A percentile compares a stretch with the other conserved stretches of the same genome.
These are phyloP conservation scores for Volutella citrinella DNA, from an alignment of 2,329 filamentous ascomycete genomes.

Conservation along the genomic window DNA sequence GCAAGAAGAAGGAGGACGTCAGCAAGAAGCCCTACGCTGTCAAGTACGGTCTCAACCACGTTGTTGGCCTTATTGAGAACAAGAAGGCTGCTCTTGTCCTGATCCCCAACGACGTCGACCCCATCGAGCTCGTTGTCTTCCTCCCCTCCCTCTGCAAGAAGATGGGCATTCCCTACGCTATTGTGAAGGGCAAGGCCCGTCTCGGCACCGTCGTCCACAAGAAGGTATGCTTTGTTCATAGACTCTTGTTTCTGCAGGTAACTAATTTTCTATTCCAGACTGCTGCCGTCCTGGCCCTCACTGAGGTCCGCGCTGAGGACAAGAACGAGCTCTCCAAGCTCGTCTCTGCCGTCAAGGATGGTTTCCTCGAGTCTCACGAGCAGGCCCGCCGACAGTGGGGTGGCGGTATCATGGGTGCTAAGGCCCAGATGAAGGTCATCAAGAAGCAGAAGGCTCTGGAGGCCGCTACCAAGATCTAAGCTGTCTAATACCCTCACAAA, in stretches of 20 bases:
- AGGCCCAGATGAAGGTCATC: slow-evolving; percentile 73
- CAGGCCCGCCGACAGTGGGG: slow-evolving; percentile 92
- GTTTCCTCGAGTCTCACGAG: slow-evolving; percentile 95
- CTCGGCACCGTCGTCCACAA: slow-evolving; percentile 99
- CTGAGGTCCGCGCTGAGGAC: slow-evolving; percentile 96
- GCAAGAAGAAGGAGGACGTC: slow-evolving; percentile 99
- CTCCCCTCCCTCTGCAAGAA: slow-evolving; percentile 98
- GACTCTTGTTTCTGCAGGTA: slow-evolving; percentile 3
- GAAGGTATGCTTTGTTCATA: slow-evolving; percentile 62
- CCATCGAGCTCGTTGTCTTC: slow-evolving; percentile 99
- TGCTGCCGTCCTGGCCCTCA: slow-evolving; percentile 90
- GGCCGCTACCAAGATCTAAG: slow-evolving; percentile 95
- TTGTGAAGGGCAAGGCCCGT: slow-evolving; percentile 99
- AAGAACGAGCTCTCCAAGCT: slow-evolving; percentile 98
- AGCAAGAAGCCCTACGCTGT: slow-evolving; percentile 99
- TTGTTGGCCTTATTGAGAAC: slow-evolving; percentile 95
- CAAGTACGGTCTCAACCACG: slow-evolving; percentile 99
- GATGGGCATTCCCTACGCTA: slow-evolving; percentile 99
- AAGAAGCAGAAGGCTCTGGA: slow-evolving; percentile 97
- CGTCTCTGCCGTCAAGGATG: slow-evolving; percentile 93
- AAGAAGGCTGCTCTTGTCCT: slow-evolving; percentile 99
- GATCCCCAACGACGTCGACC: slow-evolving; percentile 99
- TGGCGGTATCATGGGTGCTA: slow-evolving; percentile 98
- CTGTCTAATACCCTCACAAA: slow-evolving; percentile 35
- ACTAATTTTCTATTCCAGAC: slow-evolving; percentile 63